phyloP scores from a whole-genome alignment of 768 basidiomycete genomes.

The Phylloporus arenicola region DNA sequence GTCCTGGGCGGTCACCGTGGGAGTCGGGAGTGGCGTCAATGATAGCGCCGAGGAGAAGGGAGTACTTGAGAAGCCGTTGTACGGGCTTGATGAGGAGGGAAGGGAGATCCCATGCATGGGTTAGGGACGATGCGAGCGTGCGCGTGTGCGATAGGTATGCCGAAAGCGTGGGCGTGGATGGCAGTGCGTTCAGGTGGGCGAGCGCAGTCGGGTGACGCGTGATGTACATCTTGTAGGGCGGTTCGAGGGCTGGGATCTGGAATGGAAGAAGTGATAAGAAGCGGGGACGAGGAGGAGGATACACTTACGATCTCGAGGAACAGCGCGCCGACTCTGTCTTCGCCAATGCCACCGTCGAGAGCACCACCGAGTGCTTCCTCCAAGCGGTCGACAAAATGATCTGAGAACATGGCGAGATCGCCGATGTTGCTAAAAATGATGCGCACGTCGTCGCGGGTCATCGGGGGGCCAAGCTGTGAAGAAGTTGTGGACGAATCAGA shows the following conservation, averaged over 20 bases:
- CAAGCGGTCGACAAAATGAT: conserved; percentile 57
- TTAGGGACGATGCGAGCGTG: conserved; percentile 60
- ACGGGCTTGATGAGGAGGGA: conserved; percentile 97
- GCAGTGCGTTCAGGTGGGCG: conserved; percentile 52
- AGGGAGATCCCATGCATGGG: conserved; percentile 89
- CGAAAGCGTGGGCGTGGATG: conserved; percentile 41
- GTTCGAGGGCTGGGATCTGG: conserved; percentile 66
- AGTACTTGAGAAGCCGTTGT: conserved; percentile 92
- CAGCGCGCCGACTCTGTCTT: conserved; percentile 64
- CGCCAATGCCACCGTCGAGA: conserved; percentile 59
- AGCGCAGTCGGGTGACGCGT: conserved; percentile 73
- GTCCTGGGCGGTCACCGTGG: conserved; percentile 54
- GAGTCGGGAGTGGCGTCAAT: conserved; percentile 66
- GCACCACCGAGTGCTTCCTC: conserved; percentile 61
- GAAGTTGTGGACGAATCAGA: conserved; percentile 50
- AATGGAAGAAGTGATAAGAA: background rate
- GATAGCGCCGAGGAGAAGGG: conserved; percentile 74
- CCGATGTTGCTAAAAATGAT: conserved; percentile 74
- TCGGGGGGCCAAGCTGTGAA: conserved; percentile 48
- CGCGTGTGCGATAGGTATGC: conserved; percentile 65
- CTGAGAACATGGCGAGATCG: conserved; percentile 69
- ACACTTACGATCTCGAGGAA: conserved; percentile 65
- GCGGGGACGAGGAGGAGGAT: background rate
- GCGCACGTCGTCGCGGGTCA: conserved; percentile 64
- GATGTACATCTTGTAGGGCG: conserved; percentile 75